These are phyloP conservation scores for Rhodotorula glutinis DNA, from an alignment of 1,284 basidiomycete genomes.

Conservation along the genomic window DNA sequence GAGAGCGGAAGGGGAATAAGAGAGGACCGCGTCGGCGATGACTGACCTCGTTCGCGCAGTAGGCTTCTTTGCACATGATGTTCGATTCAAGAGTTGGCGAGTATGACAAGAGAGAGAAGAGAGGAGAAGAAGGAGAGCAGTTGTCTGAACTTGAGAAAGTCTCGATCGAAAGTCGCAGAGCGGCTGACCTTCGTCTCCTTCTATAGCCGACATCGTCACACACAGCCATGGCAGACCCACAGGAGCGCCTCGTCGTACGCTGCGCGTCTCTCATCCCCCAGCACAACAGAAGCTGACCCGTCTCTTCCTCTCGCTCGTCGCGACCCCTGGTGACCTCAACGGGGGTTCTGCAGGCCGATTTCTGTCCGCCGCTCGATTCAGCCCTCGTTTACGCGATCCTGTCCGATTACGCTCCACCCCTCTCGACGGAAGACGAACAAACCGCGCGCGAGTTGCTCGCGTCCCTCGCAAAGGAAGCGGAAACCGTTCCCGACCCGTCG, in stretches of 20 bases:
- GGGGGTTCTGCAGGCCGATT: constrained; percentile 34
- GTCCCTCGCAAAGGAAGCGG: constrained; percentile 9
- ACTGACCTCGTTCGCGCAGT: constrained; percentile 12
- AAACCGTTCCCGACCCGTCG: neutral
- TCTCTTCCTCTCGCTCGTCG: too few relatives aligned
- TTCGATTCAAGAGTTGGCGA: too few relatives aligned
- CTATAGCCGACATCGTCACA: neutral
- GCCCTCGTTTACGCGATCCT: constrained; percentile 35
- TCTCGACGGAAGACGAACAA: constrained; percentile 15
- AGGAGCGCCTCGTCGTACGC: neutral
- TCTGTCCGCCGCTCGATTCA: constrained; percentile 29
- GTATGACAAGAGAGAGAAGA: neutral
- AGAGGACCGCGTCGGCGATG: neutral
- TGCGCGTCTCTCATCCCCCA: neutral
- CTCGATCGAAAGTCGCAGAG: neutral
- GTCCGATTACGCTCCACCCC: constrained; percentile 22
- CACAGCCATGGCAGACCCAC: neutral
- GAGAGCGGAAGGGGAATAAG: neutral
- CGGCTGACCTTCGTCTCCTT: neutral
- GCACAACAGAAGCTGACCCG: too few relatives aligned
- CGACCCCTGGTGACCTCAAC: constrained; percentile 1
- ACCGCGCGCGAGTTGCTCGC: constrained; percentile 14
- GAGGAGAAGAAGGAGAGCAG: neutral
- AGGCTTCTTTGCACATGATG: constrained; percentile 17
- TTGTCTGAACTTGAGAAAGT: neutral